Percentiles rank a stretch among this genome's conserved stretches.
phyloP scores from a whole-genome alignment of 1,139 yeast genomes.

The Hansenula lynferdii region DNA sequence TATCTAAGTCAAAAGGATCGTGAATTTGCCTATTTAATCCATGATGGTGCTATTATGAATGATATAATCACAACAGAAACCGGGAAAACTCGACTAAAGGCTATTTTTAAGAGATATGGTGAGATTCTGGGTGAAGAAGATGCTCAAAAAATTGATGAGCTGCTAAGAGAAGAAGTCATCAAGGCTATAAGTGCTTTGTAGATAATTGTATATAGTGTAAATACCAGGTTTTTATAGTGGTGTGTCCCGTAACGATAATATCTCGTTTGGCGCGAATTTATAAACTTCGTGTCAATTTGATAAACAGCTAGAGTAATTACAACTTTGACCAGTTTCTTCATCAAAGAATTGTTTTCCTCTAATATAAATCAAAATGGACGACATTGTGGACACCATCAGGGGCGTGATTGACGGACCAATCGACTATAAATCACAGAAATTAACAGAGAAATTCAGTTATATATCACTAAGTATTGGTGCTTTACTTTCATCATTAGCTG shows the following conservation, averaged over 20 bases:
- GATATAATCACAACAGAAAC: slow-evolving; percentile 36
- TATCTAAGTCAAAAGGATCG: slow-evolving; percentile 48
- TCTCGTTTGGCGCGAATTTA: background rate
- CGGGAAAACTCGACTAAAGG: slow-evolving; percentile 41
- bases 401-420: slow-evolving; percentile 47
- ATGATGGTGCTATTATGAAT: slow-evolving; percentile 48
- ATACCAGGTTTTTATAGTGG: background rate
- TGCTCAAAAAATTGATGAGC: slow-evolving; percentile 3
- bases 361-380: slow-evolving; percentile 1
- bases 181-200: slow-evolving; percentile 3
- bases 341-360: no score
- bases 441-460: slow-evolving; percentile 29
- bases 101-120: slow-evolving; percentile 51
- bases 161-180: slow-evolving; percentile 7
- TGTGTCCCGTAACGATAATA: background rate
- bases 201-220: background rate
- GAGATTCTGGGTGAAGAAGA: slow-evolving; percentile 34
- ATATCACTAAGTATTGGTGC: slow-evolving; percentile 28
- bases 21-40: slow-evolving; percentile 57
- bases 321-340: no score
- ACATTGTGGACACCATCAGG: slow-evolving; percentile 10
- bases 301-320: no score
- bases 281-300: background rate
- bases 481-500: slow-evolving; percentile 29
- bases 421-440: slow-evolving; percentile 57